Base-by-base conservation (phyloP, 345 rosid species). In the Lumnitzera racemosa region DNA sequence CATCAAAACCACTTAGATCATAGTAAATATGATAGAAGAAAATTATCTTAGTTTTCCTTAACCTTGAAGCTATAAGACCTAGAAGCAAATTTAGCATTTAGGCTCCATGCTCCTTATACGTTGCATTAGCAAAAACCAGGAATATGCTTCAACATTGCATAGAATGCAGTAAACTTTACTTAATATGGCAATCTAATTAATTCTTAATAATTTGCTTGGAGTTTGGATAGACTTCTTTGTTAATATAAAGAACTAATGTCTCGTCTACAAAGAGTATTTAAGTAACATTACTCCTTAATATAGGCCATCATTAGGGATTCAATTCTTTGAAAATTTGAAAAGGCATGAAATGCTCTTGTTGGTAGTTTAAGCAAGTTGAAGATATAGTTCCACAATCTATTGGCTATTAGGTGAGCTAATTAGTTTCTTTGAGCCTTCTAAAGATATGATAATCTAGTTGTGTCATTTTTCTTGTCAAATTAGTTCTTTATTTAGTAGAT, bases 241-340 rank as follows among this genome's bases (percentile, higher is more conserved):
- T 36, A 9, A 36, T 6, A 29, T 29, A 29, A 29, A 29, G 36
- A 29, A 6, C 36, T 29, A 29, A 6, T 29, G 36, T 3, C 43
- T 36, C 43, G 1, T 36, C 4, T 7, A 9, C 7, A 9, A 9
- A 0, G 7, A 4, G 10, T 36, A 9, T 36, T 36, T 36, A 36
- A 36, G 11, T 36, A 9, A 9, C 9, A 36, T 5, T 36, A 9
- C 43, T 36, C 5, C 10, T 36, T 63, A 27, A 27, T 72, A 65
- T 73, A 95, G 99, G 99, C 98, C 62, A 88, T 95, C 51, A 95
- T 98, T 4, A 96, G 91, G 56, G 96, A 90, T 70, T 80, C 98
- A 29, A 88, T 90, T 71, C 88, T 95, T 66, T 66, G 68, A 58
- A 95, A 90, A 72, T 95, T 95, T 61, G 96, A 83, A 68, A 90